Evolutionary conservation across 2,329 filamentous ascomycete genomes (phyloP), one percentile per base, ranked within the genome.

Genomic region (Cercospora brassicicola): DNA sequence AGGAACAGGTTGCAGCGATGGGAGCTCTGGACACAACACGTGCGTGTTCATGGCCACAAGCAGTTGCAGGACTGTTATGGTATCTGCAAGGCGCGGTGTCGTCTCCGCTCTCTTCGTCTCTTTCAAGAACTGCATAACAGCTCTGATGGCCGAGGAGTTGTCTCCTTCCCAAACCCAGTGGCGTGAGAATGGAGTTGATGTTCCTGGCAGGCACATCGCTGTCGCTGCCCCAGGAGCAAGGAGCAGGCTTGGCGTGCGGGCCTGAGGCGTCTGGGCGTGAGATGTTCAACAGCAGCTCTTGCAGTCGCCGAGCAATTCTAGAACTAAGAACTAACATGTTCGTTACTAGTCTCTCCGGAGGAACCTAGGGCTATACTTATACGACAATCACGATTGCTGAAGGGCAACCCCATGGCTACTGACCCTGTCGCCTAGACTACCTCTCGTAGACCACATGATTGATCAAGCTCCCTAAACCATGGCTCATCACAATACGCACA

Each of bases 401-500:
- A 7, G 6, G n/a, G 36, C 36, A 42, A 42, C 6, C 36, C 31
- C 36, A 7, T 7, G 36, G 18, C 18, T 3, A 8, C 18, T 18
- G 2, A 11, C 45, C 45, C 45, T 48, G 45, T 48, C 45, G n/a
- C n/a, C 45, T 48, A 48, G n/a, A 48, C 45, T 48, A 48, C 45
- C 23, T 18, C 53, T 67, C 67, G 39, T 69, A 69, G 5, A 69
- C 65, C 1, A 69, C 64, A 26, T 28, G 42, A 28, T 65, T 69
- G 26, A 69, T 61, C 30, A 69, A 53, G 55, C 67, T 69, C 59
- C 67, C 65, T 7, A 67, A 48, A 18, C 65, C 67, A 59, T 69
- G 61, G 57, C 67, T 67, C 36, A 56, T 64, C 13, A 69, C 61
- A 15, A 72, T 51, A 20, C 72, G 64, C 28, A 75, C 67, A 23